phyloP scores from a whole-genome alignment of 139 green algal genomes.

The Chlorella sp. region DNA sequence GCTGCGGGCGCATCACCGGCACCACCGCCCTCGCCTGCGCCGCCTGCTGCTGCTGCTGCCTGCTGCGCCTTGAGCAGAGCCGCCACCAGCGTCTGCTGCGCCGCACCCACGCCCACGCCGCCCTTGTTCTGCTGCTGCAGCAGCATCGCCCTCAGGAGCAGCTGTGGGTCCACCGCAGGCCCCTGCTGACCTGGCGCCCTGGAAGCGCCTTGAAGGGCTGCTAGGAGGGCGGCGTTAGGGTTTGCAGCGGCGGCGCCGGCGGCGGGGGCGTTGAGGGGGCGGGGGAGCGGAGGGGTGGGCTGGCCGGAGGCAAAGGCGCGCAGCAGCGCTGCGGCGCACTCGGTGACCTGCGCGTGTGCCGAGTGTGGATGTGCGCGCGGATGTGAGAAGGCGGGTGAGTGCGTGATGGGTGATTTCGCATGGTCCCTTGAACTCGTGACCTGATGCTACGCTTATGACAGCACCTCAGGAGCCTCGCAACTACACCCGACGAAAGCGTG shows the following conservation, averaged over 20 bases:
- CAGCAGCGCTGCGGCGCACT: neutral
- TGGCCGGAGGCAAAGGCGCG: neutral
- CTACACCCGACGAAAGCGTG: no score
- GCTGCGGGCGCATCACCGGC: neutral
- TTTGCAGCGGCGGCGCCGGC: neutral
- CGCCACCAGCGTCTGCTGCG: neutral
- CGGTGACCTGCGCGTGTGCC: neutral
- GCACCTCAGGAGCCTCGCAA: no score
- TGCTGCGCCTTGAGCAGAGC: neutral
- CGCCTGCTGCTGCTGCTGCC: neutral
- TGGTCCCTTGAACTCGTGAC: no score
- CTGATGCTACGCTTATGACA: no score
- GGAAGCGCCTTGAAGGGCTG: no score
- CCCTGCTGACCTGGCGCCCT: neutral
- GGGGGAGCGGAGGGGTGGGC: neutral
- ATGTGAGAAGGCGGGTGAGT: no score
- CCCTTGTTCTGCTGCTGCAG: neutral
- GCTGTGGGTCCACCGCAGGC: neutral
- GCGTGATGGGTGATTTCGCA: no score
- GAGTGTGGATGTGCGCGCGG: no score
- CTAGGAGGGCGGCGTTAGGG: neutral
- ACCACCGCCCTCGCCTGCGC: neutral
- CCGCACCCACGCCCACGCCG: neutral
- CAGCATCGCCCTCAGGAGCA: neutral
- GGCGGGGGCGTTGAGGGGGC: neutral